Evolutionary conservation across 306 rosid species (phyloP).

Genomic region (Prunus padus): DNA sequence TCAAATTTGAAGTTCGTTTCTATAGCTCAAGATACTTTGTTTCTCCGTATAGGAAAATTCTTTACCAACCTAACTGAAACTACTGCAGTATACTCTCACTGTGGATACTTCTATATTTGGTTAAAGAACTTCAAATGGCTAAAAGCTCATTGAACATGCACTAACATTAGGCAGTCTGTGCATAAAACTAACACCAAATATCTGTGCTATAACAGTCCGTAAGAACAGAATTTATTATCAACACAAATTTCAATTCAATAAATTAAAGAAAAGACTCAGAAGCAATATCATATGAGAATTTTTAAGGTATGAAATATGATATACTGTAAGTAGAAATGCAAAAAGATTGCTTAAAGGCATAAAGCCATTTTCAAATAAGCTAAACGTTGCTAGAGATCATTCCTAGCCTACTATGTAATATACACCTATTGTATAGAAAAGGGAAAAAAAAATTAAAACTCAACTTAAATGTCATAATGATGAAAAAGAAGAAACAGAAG

Average conservation of each 20-base stretch:
- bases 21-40: neutral
- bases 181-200: neutral
- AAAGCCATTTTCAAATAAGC: too few species aligned
- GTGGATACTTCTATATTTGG: neutral
- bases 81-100: neutral
- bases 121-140: neutral
- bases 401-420: too few species aligned
- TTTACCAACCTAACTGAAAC: neutral
- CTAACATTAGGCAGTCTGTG: neutral
- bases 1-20: neutral
- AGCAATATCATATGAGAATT: conserved; percentile 4
- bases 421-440: too few species aligned
- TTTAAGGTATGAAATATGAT: neutral
- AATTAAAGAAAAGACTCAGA: neutral
- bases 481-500: too few species aligned
- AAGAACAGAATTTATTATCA: neutral
- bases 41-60: neutral
- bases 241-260: neutral
- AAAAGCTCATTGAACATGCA: neutral
- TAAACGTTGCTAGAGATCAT: too few species aligned
- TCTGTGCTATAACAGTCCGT: neutral
- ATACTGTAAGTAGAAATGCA: neutral
- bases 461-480: too few species aligned
- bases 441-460: too few species aligned
- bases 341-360: too few species aligned